Base-by-base conservation (phyloP, 108 stramenopile species). In the Pelagomonas calceolata region DNA sequence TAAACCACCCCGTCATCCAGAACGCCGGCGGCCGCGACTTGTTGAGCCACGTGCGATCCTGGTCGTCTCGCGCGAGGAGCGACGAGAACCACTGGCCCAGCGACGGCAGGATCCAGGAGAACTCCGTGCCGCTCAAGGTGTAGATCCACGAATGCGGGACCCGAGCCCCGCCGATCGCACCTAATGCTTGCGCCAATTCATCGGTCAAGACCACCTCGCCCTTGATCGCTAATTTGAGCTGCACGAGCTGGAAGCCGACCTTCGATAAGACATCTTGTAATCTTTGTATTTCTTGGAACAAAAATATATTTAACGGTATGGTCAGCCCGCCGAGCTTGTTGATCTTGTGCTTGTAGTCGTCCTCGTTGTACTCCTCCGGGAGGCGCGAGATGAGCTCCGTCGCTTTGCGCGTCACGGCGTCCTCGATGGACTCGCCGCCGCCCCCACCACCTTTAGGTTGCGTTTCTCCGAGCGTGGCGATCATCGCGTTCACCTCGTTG, bases 1-100 rank as follows among this genome's bases (percentile, higher is more conserved):
- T 92, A 75, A 91, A 92, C 77, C 92, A 92, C 7, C 91, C 90
- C 7, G 91, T 86, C 32, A 94, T 69, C 92, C 91, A 92, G 77
- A 83, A 94, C 46, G 78, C 82, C 64, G 80, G 86, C 34, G 91
- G 88, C 34, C 85, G 76, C 7, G 89, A 88, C 32, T 69, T 82
- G 71, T 80, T 81, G 30, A 94, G 79, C 93, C 93, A 94, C 21
- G 65, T 72, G 5, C 91, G 74, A 65, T 87, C 82, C 84, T 94
- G 93, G 64, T 86, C 78, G 74, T 94, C 89, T 70, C 93, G 85
- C 29, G 69, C 72, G 16, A 89, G 70, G 7, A 94, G 73, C 14
- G 90, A 88, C 64, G 88, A 81, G 73, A 94, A 92, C 93, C 93
- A 94, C 17, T 86, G 81, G 15, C 89, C 89, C 18, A 94, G 85